These are phyloP conservation scores for Brassica rapa DNA, from an alignment of 345 rosid species.

Conservation along the genomic window DNA sequence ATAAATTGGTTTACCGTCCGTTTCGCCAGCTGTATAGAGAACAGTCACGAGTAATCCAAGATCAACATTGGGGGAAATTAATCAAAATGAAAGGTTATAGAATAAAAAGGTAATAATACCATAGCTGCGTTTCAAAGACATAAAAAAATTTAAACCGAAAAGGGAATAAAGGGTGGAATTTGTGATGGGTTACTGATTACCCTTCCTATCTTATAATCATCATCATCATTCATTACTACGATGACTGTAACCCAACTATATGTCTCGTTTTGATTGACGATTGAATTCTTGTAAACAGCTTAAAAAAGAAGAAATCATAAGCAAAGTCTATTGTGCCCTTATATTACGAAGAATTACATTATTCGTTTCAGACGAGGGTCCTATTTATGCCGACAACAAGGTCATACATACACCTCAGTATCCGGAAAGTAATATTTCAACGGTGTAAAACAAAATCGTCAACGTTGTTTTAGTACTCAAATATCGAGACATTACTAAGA, in stretches of 20 bases:
- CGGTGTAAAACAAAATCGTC: not conserved
- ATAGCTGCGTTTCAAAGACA: constrained; percentile 21
- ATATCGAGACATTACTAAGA: not conserved
- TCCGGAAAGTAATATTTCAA: not conserved
- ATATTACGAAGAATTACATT: not conserved
- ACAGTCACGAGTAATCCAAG: constrained; percentile 28
- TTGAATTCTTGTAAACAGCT: not conserved
- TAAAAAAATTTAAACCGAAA: constrained; percentile 25
- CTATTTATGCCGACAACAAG: constrained; percentile 29
- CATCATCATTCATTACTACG: constrained; percentile 30
- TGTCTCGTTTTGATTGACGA: not conserved
- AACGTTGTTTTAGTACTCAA: not conserved
- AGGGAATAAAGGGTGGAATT: not conserved
- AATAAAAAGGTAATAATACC: constrained; percentile 8
- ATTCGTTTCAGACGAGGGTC: constrained; percentile 8
- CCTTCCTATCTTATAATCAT: not conserved
- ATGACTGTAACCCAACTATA: constrained; percentile 15
- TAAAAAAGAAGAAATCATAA: not conserved
- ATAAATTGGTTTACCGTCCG: constrained; percentile 27
- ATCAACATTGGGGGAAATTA: not conserved
- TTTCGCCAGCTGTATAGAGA: constrained; percentile 26
- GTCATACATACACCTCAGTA: not conserved
- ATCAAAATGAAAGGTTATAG: not conserved
- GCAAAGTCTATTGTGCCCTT: not conserved
- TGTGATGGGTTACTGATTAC: not conserved